These are phyloP conservation scores for Ulvella scutata DNA, from an alignment of 139 green algal genomes.

Conservation along the genomic window DNA sequence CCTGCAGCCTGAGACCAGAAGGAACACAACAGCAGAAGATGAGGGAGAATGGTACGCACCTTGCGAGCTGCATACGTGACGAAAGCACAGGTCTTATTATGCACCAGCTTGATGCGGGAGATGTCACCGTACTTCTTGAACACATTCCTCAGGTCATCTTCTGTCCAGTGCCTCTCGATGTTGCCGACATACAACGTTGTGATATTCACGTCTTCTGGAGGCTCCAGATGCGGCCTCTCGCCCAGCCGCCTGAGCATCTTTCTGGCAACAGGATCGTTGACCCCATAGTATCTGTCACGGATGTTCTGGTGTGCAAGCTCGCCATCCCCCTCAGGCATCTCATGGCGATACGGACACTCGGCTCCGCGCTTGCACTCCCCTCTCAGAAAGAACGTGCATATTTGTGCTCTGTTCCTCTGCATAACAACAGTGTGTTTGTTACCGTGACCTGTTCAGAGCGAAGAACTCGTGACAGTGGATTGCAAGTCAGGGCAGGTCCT, in stretches of 20 bases:
- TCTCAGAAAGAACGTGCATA: slow-evolving; percentile 91
- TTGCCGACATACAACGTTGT: slow-evolving; percentile 85
- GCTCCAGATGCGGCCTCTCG: slow-evolving; percentile 52
- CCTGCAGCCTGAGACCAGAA: background rate
- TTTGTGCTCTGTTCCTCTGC: slow-evolving; percentile 73
- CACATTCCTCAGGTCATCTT: slow-evolving; percentile 67
- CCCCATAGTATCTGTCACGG: slow-evolving; percentile 92
- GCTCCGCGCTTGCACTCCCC: slow-evolving; percentile 84
- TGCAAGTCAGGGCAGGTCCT: background rate
- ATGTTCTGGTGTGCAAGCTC: slow-evolving; percentile 87
- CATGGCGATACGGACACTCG: slow-evolving; percentile 90
- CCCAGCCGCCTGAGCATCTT: slow-evolving; percentile 69
- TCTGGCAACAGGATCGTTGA: slow-evolving; percentile 92
- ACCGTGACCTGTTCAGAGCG: too few relatives aligned
- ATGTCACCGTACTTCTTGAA: slow-evolving; percentile 90
- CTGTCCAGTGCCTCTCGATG: slow-evolving; percentile 45
- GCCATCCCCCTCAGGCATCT: slow-evolving; percentile 46
- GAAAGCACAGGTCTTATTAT: slow-evolving; percentile 59
- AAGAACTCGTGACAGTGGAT: background rate
- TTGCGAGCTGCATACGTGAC: slow-evolving; percentile 59
- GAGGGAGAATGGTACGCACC: background rate
- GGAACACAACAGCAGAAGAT: background rate
- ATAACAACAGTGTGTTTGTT: background rate
- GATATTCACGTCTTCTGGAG: slow-evolving; percentile 80
- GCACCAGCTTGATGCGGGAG: slow-evolving; percentile 33